Percentiles rank a stretch among this genome's conserved stretches.
Conservation (phyloP, 495 filamentous ascomycete species). For the Aspergillus bertholletiae region DNA sequence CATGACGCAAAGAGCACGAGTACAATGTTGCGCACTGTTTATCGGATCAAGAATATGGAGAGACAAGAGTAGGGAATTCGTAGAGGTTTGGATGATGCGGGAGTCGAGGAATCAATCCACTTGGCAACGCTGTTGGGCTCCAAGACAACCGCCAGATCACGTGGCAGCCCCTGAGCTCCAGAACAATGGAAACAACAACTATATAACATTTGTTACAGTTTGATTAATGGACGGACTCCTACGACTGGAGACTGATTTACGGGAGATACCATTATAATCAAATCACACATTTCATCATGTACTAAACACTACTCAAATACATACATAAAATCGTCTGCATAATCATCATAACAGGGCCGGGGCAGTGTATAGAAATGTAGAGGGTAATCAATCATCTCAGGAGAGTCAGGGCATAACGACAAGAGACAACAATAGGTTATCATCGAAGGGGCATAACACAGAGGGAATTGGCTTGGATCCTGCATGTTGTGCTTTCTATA, state of each 20-base stretch:
- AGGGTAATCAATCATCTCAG: slow-evolving; percentile 8
- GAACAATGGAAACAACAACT: too few species aligned
- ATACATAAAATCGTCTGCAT: slow-evolving; percentile 17
- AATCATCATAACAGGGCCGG: slow-evolving; percentile 14
- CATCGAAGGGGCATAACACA: background rate
- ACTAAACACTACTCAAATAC: slow-evolving; percentile 10
- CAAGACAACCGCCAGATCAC: slow-evolving; percentile 22
- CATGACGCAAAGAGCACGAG: slow-evolving; percentile 50
- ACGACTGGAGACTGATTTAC: background rate
- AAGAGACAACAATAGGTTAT: background rate
- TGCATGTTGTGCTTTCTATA: background rate
- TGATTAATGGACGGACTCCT: background rate
- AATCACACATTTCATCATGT: slow-evolving; percentile 1
- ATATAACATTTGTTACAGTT: background rate
- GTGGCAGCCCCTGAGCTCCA: slow-evolving; percentile 33
- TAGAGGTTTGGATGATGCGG: background rate
- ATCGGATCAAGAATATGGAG: slow-evolving; percentile 12
- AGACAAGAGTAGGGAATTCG: background rate
- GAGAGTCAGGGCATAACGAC: background rate
- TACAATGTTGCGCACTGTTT: slow-evolving; percentile 4
- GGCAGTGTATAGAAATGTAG: background rate
- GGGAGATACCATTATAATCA: background rate
- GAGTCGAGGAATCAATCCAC: slow-evolving; percentile 20
- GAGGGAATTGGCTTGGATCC: background rate
- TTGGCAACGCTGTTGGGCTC: slow-evolving; percentile 31